Base-by-base conservation (phyloP, 371 early-diverging fungal species). In the Coemansia sp. region DNA sequence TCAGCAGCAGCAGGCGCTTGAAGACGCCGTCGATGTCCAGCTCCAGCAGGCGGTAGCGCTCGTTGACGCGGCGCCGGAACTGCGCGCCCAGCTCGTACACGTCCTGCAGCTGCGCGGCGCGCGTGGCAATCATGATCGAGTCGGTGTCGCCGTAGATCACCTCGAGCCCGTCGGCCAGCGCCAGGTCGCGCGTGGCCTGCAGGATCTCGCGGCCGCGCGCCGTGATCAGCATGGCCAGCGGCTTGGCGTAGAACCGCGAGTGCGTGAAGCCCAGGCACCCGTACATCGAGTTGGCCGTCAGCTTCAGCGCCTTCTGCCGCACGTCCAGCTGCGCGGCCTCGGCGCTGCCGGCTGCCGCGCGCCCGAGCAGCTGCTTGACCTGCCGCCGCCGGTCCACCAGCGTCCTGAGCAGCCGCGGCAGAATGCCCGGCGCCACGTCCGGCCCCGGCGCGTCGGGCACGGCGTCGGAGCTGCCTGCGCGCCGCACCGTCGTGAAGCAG, bases 141-240 rank as follows among this genome's bases (percentile, higher is more conserved):
- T 99, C 99, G 0, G 99, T 99, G 79, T 99, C 99, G 68, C 99
- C 99, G 80, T 99, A 99, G 78, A 99, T 95, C 13, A 99, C 97
- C 75, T 97, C 93, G 41, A 95, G 82, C 5, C 87, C 86, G 30
- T 89, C 83, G 4, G 76, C 66, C 14, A 85, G 84, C 3, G 99
- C 98, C 14, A 97, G 79, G 41, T 92, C 85, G 34, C 95, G 95
- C 0, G 99, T 98, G 59, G 88, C 88, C 72, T 94, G 95, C 50
- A 99, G 80, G 82, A 99, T 95, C 78, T 96, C 96, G 65, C 99
- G 90, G 34, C 99, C 99, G 64, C 94, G 92, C 40, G 89, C 83
- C 0, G 99, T 99, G 63, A 99, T 97, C 51, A 98, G 84, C 90
- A 95, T 92, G 39, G 99, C 99, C 55, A 99, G 83, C 1, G 91